Percentiles rank a stretch among this genome's conserved stretches.
Conservation (phyloP, 2,329 filamentous ascomycete genomes). For the Neonectria punicea region DNA sequence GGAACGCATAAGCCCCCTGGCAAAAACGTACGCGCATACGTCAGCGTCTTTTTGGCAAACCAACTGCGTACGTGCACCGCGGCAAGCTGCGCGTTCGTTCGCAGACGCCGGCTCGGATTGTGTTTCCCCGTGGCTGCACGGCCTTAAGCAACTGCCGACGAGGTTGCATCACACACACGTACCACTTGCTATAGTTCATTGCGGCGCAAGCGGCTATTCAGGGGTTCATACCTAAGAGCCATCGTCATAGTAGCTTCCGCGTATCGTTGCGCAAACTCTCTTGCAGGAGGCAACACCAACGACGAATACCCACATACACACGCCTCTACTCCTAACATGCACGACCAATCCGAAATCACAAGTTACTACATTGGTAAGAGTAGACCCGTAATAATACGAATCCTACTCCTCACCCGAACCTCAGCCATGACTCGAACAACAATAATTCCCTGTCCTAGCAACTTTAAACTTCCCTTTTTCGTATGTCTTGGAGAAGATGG, state of each 20-base stretch:
- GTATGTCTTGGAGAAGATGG: background rate
- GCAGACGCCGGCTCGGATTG: background rate
- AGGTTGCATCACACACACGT: background rate
- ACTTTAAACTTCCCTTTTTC: background rate
- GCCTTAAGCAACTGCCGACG: background rate
- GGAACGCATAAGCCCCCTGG: background rate
- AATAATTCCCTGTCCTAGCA: too few relatives aligned
- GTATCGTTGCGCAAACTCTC: background rate
- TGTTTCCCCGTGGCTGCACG: background rate
- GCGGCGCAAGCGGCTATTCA: background rate
- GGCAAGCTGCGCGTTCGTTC: background rate
- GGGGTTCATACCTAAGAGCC: background rate
- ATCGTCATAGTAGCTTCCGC: background rate
- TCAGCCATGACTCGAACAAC: too few relatives aligned
- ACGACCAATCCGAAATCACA: background rate
- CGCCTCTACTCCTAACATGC: background rate
- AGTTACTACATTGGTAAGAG: background rate
- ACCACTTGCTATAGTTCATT: background rate
- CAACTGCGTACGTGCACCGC: too few relatives aligned
- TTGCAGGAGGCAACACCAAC: background rate
- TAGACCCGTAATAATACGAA: background rate
- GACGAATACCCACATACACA: background rate
- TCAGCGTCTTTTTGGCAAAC: background rate
- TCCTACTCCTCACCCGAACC: background rate
- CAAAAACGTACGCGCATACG: background rate